Base-by-base conservation (phyloP, 2,329 filamentous ascomycete species). In the Blastomyces percursus region DNA sequence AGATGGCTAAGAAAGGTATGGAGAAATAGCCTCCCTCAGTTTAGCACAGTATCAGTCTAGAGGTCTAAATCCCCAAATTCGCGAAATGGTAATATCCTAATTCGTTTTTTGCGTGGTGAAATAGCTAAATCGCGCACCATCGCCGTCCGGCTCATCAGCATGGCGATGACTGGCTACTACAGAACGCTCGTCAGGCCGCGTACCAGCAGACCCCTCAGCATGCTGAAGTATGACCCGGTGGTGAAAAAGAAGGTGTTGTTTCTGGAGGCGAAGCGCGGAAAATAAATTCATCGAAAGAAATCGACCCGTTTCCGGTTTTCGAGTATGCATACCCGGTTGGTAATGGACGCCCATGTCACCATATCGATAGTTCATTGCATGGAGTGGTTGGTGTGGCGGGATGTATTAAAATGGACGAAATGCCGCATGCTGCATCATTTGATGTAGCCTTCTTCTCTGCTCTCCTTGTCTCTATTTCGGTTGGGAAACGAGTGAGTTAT, bases 141-240 rank as follows among this genome's bases (percentile, higher is more conserved):
- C 74, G 85, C 90, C 74, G 93, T 96, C 76, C 92, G 94, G 75
- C 88, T 99, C 69, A 82, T 99, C 75, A 96, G 91, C 67, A 99
- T 99, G 94, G 94, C 94, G 75, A 88, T 96, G 88, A 99, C 94
- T 32, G 94, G 94, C 72, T 99, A 91, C 83, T 99, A 93, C 82
- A 92, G 93, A 77, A 95, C 91, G 61, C 86, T 96, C 76, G 83
- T 88, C 69, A 87, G 95, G 64, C 92, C 91, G 14, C 87, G 94
- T 69, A 83, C 84, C 38, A 83, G 91, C 66, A 82, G 88, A 54
- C 92, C 95, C 62, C 84, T 99, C 78, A 95, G 91, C 80, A 94
- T 99, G 91, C 81, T 99, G 70, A 99, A 99, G 81, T 99, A 99
- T 78, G 94, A 99, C 74, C 94, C 94, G 51, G 92, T 99, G 67